phyloP scores from a whole-genome alignment of 805 yeast genomes.

The Cyberlindnera subsufficiens region DNA sequence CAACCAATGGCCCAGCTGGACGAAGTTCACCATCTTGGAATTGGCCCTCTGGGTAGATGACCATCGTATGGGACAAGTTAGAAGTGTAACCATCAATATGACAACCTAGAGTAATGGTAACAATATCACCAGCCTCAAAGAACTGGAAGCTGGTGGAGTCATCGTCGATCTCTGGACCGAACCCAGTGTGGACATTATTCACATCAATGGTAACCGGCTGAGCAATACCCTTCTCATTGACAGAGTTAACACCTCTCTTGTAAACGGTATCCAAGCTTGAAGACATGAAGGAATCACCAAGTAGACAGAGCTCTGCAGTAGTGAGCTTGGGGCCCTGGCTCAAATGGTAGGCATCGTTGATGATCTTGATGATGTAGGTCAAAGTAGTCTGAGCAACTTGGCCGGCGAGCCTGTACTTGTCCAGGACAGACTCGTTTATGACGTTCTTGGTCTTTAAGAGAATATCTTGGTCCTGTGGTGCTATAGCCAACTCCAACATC shows the following conservation, averaged over 20 bases:
- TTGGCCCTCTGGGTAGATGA: constrained; percentile 67
- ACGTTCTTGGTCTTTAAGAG: constrained; percentile 69
- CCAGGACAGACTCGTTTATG: constrained; percentile 54
- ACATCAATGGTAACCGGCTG: constrained; percentile 87
- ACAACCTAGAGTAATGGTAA: constrained; percentile 79
- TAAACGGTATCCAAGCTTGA: constrained; percentile 55
- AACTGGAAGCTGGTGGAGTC: constrained; percentile 30
- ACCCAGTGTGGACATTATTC: constrained; percentile 71
- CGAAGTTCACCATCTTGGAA: constrained; percentile 27
- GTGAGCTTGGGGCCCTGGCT: constrained; percentile 34
- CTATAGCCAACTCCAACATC: constrained; percentile 67
- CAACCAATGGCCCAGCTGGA: constrained; percentile 77
- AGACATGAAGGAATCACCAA: constrained; percentile 72
- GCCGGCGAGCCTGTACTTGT: constrained; percentile 86
- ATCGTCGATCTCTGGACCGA: constrained; percentile 81
- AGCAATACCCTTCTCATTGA: constrained; percentile 87
- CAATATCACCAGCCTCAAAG: constrained; percentile 74
- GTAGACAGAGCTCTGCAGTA: constrained; percentile 67
- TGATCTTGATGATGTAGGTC: constrained; percentile 55
- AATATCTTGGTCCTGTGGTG: constrained; percentile 67
- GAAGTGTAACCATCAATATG: constrained; percentile 96
- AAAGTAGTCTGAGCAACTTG: constrained; percentile 82
- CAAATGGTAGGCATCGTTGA: constrained; percentile 70
- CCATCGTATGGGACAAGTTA: constrained; percentile 78
- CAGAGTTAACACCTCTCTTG: constrained; percentile 43